Evolutionary conservation across 2,329 filamentous ascomycete genomes (phyloP).

Genomic region (Colletotrichum sp.): DNA sequence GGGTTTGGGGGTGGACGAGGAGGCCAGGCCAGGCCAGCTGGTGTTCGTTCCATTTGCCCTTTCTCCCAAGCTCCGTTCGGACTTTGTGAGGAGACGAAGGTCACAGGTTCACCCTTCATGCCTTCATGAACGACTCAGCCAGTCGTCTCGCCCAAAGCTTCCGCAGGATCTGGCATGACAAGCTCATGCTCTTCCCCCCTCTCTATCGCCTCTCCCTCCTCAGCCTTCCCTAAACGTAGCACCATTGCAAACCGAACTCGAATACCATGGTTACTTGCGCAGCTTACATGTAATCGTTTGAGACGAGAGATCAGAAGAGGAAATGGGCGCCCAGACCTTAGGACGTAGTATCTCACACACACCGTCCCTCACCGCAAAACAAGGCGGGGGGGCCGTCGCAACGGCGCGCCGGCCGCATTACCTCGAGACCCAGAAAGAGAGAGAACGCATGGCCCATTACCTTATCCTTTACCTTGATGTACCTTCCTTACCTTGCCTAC

Average conservation of each 20-base stretch:
- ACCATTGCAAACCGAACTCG: background rate
- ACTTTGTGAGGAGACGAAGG: background rate
- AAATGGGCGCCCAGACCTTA: background rate
- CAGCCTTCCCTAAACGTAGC: background rate
- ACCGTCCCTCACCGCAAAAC: constrained; percentile 9
- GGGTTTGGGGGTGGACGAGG: background rate
- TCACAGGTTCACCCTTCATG: background rate
- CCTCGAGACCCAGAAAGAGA: background rate
- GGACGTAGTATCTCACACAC: background rate
- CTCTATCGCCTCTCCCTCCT: background rate
- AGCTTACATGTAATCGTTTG: background rate
- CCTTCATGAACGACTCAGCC: background rate
- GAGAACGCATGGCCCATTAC: background rate
- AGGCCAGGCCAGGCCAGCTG: background rate
- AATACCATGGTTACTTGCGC: background rate
- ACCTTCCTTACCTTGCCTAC: background rate
- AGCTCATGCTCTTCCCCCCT: background rate
- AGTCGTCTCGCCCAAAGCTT: background rate
- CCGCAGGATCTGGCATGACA: background rate
- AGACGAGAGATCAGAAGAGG: background rate
- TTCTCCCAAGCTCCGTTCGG: background rate
- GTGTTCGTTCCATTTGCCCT: background rate
- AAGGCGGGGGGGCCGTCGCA: background rate
- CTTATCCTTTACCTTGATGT: background rate
- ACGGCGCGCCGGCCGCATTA: background rate